Percentiles rank a stretch among this genome's conserved stretches.
phyloP scores from a whole-genome alignment of 2,329 filamentous ascomycete species.

The Fusarium scirpi region DNA sequence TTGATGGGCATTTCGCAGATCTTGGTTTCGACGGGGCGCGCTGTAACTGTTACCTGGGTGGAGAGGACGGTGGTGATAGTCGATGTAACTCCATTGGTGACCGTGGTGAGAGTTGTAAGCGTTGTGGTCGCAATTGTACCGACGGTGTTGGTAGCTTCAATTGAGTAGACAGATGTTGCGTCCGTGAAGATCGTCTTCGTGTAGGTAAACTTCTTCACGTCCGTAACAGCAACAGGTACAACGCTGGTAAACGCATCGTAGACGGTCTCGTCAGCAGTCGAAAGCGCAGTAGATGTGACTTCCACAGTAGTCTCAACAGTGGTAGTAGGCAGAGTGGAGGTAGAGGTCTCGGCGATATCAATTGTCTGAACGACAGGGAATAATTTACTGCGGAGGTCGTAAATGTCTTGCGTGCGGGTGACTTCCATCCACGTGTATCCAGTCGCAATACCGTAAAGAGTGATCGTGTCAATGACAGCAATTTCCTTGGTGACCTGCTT shows the following conservation, averaged over 20 bases:
- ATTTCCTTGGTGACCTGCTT: slow-evolving; percentile 7
- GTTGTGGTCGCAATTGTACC: slow-evolving; percentile 7
- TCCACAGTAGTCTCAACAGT: slow-evolving; percentile 17
- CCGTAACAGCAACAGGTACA: slow-evolving; percentile 9
- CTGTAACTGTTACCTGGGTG: slow-evolving; percentile 9
- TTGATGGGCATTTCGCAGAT: slow-evolving; percentile 11
- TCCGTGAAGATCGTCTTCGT: slow-evolving; percentile 17
- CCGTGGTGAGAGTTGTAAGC: background rate
- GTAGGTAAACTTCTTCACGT: slow-evolving; percentile 22
- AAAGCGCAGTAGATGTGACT: slow-evolving; percentile 12
- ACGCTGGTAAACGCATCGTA: slow-evolving; percentile 2
- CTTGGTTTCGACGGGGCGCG: background rate
- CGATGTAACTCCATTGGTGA: slow-evolving; percentile 9
- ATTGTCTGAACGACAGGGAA: background rate
- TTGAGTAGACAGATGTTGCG: slow-evolving; percentile 4
- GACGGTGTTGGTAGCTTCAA: slow-evolving; percentile 15
- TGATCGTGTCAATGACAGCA: slow-evolving; percentile 1
- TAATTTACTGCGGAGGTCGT: slow-evolving; percentile 5
- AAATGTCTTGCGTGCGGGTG: slow-evolving; percentile 6
- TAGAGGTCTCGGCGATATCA: background rate
- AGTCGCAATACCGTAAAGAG: slow-evolving; percentile 4
- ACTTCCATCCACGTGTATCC: slow-evolving; percentile 11
- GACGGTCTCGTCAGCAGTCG: slow-evolving; percentile 8
- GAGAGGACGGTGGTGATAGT: background rate
- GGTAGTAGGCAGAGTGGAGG: slow-evolving; percentile 2